Base-by-base conservation (phyloP, 495 filamentous ascomycete genomes). In the Penicillium goetzii region DNA sequence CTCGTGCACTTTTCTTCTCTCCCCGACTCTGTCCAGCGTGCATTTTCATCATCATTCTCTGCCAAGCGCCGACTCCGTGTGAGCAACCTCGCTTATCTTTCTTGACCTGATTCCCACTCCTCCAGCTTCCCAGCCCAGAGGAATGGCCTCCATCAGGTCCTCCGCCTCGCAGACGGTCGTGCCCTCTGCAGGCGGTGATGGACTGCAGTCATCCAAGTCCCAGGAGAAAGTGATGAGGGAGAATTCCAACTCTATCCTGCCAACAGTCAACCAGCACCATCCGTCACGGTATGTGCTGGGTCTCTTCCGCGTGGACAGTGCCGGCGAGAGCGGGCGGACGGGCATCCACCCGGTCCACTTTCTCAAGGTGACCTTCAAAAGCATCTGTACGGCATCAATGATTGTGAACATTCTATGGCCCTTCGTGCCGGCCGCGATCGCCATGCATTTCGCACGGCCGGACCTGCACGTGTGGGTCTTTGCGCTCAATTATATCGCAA, bases 321-420 rank as follows among this genome's bases (percentile, higher is more conserved):
- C 87, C 43, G 87, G 88, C 36, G 88, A 91, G 71, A 87, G 83
- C 69, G 88, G 88, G 7, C 78, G 89, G 41, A 78, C 63, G 7
- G 86, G 88, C 21, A 71, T 91, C 25, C 82, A 90, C 67, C 87
- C 86, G 0, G 58, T 78, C 50, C 79, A 85, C 50, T 88, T 90
- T 67, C 62, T 89, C 30, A 76, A 73, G 54, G 88, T 91, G 36
- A 84, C 82, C 70, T 88, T 85, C 68, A 74, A 77, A 56, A 86
- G 85, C 70, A 80, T 81, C n/a, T 84, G 84, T 61, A 84, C 70
- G 14, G 59, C 83, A 2, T 86, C 83, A 7, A 84, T 82, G 78
- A 62, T 78, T 10, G 85, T 88, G 40, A 90, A 91, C 64, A 59
- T 90, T 10, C 82, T 93, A n/a, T 91, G 90, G 90, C 90, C 90